Evolutionary conservation across 179 eudicot genomes (phyloP), one percentile per base, ranked within the genome.

Genomic region (Beta lomatogona): DNA sequence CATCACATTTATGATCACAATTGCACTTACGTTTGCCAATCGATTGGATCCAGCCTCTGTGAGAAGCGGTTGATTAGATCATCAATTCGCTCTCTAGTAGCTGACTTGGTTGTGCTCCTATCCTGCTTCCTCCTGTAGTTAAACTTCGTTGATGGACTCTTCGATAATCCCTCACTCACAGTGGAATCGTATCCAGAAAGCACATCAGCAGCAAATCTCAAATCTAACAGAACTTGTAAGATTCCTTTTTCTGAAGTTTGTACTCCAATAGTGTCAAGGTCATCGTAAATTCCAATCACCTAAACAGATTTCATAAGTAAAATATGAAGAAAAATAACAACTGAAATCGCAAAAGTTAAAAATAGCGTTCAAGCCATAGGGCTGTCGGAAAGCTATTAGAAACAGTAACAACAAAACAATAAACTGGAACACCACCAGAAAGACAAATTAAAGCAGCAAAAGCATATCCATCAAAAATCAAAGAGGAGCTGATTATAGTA

Each of bases 11-110:
- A 58, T 22, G 50, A 69, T 28, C 65, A 12, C 19, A 10, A 15
- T 53, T 6, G 71, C 44, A 76, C 92, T 88, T 86, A 94, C 98
- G 99, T 95, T 86, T 89, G 98, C 99, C 99, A 95, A 82, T 95
- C 99, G 79, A 96, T 96, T 71, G 98, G 99, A 87, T 96, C 99
- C 84, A 96, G 87, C 89, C 79, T 94, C 86, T 94, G 92, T 31
- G 98, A 86, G 82, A 92, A 89, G 57, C 83, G 88, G 81, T 84
- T 89, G 65, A 92, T 77, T 85, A 94, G 81, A 83, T 85, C 87
- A 86, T 91, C 90, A 57, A 91, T 59, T 77, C 86, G 93, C 78
- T 91, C 96, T 85, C 86, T 83, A 52, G 81, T 86, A 71, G 80
- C 92, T 54, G 98, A 92, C 83, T 91, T 96, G 78, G 81, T 50